These are phyloP conservation scores for Phytophthora pinifolia DNA, from an alignment of 352 stramenopile genomes.

Conservation along the genomic window DNA sequence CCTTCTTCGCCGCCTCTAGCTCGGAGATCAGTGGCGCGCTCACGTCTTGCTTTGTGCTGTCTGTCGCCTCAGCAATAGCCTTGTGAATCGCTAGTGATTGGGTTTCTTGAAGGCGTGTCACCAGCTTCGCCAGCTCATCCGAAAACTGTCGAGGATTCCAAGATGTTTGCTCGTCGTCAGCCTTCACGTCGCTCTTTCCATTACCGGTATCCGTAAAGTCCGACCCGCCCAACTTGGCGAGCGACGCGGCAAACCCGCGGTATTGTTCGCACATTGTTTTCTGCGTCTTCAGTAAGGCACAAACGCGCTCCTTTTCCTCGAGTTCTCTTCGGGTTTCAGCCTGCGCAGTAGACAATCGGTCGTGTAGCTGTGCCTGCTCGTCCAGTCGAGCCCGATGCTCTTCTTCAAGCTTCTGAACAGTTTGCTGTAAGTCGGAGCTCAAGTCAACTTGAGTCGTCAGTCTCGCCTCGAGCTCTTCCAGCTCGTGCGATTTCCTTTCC, in stretches of 20 bases:
- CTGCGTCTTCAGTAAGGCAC: slow-evolving; percentile 23
- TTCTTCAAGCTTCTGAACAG: slow-evolving; percentile 40
- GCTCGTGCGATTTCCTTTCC: slow-evolving; percentile 40
- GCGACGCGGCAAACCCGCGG: slow-evolving; percentile 33
- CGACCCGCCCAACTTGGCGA: slow-evolving; percentile 20
- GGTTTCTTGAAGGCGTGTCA: slow-evolving; percentile 27
- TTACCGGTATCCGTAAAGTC: slow-evolving; percentile 1
- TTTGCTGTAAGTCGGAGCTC: slow-evolving; percentile 32
- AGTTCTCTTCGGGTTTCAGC: slow-evolving; percentile 27
- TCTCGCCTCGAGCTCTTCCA: slow-evolving; percentile 33
- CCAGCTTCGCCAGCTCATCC: slow-evolving; percentile 31
- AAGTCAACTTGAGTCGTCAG: slow-evolving; percentile 26
- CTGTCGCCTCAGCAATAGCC: slow-evolving; percentile 33
- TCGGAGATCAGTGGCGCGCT: slow-evolving; percentile 42
- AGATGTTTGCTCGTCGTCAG: slow-evolving; percentile 10
- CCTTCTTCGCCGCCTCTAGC: slow-evolving; percentile 49
- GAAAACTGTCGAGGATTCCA: slow-evolving; percentile 40
- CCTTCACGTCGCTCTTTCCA: slow-evolving; percentile 12
- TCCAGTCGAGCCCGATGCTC: slow-evolving; percentile 28
- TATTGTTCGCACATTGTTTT: slow-evolving; percentile 32
- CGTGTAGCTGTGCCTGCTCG: slow-evolving; percentile 43
- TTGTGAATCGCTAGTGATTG: slow-evolving; percentile 30
- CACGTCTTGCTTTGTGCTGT: slow-evolving; percentile 26
- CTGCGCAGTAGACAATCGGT: slow-evolving; percentile 40
- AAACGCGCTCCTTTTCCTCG: slow-evolving; percentile 20